Evolutionary conservation across 2,329 filamentous ascomycete genomes (phyloP).

Genomic region (Didymella exigua): DNA sequence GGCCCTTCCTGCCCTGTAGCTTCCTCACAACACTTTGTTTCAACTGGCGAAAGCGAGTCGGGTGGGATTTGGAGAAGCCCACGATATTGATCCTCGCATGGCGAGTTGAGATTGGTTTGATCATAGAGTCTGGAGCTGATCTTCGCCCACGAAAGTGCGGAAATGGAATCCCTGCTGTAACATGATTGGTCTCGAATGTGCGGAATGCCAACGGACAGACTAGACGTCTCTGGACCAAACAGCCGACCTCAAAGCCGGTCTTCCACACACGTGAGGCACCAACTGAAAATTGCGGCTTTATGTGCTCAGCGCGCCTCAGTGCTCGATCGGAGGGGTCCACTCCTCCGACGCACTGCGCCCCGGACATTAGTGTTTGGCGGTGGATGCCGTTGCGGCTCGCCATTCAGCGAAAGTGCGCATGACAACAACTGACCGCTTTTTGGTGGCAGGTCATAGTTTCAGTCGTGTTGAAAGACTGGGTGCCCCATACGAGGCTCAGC

Average conservation of each 20-base stretch:
- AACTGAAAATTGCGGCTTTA: constrained; percentile 29
- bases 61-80: constrained; percentile 19
- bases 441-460: neutral
- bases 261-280: constrained; percentile 27
- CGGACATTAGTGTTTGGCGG: constrained; percentile 9
- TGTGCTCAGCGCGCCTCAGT: constrained; percentile 8
- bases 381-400: constrained; percentile 10
- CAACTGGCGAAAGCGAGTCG: constrained; percentile 17
- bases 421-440: constrained; percentile 4
- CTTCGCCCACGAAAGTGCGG: constrained; percentile 25
- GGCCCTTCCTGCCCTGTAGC: constrained; percentile 13
- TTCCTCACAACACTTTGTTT: neutral
- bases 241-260: constrained; percentile 30
- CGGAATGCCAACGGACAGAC: constrained; percentile 25
- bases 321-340: constrained; percentile 29
- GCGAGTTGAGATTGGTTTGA: neutral
- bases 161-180: constrained; percentile 34
- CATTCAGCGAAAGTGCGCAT: neutral
- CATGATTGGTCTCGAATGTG: constrained; percentile 33
- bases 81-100: constrained; percentile 14
- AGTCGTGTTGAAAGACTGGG: neutral
- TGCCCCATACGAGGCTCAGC: constrained; percentile 6
- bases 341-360: constrained; percentile 23
- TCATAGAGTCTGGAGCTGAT: constrained; percentile 24
- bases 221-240: constrained; percentile 29